A percentile compares a stretch with the other conserved stretches of the same genome.
Conservation (phyloP, 1,139 yeast species). For the Candida albicans region DNA sequence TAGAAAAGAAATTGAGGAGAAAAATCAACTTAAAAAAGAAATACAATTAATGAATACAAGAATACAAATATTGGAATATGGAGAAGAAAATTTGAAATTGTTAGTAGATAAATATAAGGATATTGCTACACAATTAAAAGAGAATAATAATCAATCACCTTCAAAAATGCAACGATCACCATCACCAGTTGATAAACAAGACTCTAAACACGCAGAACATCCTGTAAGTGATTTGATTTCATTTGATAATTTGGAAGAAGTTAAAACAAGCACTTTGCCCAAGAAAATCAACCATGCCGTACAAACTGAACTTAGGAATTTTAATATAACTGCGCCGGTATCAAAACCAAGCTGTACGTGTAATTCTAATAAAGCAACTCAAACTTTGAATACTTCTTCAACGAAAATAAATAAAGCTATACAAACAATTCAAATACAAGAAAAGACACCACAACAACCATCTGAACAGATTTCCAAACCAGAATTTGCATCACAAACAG, state of each 20-base stretch:
- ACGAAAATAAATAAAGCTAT: neutral
- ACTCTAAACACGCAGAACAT: too few species aligned
- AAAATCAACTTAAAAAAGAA: neutral
- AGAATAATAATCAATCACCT: too few species aligned
- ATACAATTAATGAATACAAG: neutral
- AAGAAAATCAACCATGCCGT: neutral
- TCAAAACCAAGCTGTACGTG: neutral
- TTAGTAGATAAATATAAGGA: neutral
- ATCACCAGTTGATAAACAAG: too few species aligned
- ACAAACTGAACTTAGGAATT: neutral
- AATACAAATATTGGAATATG: neutral
- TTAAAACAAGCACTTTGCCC: neutral
- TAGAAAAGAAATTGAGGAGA: neutral
- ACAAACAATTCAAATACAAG: neutral
- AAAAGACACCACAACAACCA: neutral
- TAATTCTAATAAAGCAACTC: neutral
- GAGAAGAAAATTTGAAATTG: neutral
- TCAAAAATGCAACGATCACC: too few species aligned
- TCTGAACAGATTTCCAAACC: too few species aligned
- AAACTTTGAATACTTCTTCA: neutral
- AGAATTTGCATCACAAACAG: too few species aligned
- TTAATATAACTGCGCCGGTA: neutral
- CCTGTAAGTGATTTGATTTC: neutral
- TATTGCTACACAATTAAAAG: too few species aligned
- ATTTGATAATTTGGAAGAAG: neutral